Conservation (phyloP, 2,329 filamentous ascomycete species). For the Calonectria honghensis region DNA sequence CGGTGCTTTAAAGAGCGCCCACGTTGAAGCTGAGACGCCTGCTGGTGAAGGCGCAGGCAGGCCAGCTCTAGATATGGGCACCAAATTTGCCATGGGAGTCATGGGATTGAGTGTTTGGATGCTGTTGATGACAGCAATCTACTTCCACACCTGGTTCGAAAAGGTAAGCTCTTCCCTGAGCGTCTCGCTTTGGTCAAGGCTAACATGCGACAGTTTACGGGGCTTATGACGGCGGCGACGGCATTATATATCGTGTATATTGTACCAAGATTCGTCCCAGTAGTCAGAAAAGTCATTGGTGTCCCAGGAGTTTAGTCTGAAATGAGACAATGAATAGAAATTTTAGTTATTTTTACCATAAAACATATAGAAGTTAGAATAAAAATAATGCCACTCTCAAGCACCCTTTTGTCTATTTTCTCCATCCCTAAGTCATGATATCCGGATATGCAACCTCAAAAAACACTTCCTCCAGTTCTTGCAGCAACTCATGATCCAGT, state of each 20-base stretch:
- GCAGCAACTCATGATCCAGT: neutral
- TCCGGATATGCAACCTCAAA: conserved; percentile 9
- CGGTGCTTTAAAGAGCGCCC: conserved; percentile 77
- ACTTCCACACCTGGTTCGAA: conserved; percentile 99
- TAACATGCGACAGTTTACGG: conserved; percentile 68
- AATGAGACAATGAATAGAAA: neutral
- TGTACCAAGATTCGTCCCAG: conserved; percentile 70
- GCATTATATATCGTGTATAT: conserved; percentile 72
- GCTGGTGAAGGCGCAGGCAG: conserved; percentile 51
- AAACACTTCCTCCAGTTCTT: conserved; percentile 14
- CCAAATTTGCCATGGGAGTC: conserved; percentile 77
- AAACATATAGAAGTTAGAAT: conserved; percentile 34
- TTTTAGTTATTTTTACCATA: neutral
- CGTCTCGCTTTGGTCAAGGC: neutral
- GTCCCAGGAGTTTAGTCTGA: conserved; percentile 69
- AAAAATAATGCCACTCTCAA: conserved; percentile 29
- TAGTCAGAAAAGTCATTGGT: conserved; percentile 66
- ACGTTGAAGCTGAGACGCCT: conserved; percentile 65
- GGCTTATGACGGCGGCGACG: conserved; percentile 68
- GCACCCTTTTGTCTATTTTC: neutral
- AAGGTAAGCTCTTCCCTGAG: conserved; percentile 77
- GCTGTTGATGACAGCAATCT: conserved; percentile 98
- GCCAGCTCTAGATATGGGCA: conserved; percentile 65
- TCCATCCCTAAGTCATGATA: neutral
- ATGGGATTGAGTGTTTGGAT: conserved; percentile 90